phyloP scores from a whole-genome alignment of 306 rosid genomes.

The Pterocarpus macrocarpus region DNA sequence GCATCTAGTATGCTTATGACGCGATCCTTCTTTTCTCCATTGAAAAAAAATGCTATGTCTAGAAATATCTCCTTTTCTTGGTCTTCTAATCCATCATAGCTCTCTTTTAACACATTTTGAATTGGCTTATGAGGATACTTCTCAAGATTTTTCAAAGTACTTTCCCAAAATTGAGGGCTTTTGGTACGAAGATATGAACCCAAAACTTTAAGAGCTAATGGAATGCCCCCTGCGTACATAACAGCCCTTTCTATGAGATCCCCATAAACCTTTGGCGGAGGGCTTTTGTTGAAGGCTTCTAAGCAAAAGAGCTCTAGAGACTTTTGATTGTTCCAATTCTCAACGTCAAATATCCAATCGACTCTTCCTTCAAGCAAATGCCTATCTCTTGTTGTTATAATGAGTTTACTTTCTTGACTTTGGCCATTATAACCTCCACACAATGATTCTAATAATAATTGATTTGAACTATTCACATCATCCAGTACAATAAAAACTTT shows the following conservation, averaged over 20 bases:
- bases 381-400: conserved; percentile 12
- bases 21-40: background rate
- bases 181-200: background rate
- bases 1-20: conserved; percentile 15
- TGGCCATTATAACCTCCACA: background rate
- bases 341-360: background rate
- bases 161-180: background rate
- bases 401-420: background rate
- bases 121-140: background rate
- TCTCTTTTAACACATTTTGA: background rate
- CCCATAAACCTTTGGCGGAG: background rate
- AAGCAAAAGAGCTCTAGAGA: background rate
- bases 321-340: background rate
- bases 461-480: background rate
- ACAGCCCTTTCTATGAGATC: background rate
- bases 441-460: background rate
- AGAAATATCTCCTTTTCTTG: conserved; percentile 2
- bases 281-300: background rate
- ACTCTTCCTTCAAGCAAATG: background rate
- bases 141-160: background rate
- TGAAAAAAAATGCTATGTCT: conserved; percentile 33
- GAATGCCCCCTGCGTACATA: background rate
- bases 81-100: conserved; percentile 1
- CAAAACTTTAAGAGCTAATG: conserved; percentile 15
- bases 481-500: conserved; percentile 14